A percentile compares a stretch with the other conserved stretches of the same genome.
These are phyloP conservation scores for Ceriops decandra DNA, from an alignment of 345 rosid species.

Conservation along the genomic window DNA sequence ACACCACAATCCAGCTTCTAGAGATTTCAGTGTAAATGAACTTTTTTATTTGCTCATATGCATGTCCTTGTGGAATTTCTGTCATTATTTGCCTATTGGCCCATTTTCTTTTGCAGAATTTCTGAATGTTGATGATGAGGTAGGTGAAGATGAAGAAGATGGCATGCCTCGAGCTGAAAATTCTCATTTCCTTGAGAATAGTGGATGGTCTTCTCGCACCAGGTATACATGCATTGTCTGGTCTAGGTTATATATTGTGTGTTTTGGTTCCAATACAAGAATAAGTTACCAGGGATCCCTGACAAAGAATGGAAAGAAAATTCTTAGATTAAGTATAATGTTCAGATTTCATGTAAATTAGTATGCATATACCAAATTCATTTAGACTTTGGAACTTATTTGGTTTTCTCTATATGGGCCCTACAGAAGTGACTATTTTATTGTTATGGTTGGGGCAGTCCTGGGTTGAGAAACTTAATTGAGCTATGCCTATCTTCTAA, in stretches of 20 bases:
- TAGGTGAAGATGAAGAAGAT: slow-evolving; percentile 60
- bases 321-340: background rate
- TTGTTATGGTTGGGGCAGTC: too few species aligned
- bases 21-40: background rate
- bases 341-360: too few species aligned
- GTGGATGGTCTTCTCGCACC: slow-evolving; percentile 98
- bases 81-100: background rate
- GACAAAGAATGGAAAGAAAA: background rate
- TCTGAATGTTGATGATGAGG: slow-evolving; percentile 80
- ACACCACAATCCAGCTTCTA: background rate
- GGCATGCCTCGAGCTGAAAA: slow-evolving; percentile 52
- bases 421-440: too few species aligned
- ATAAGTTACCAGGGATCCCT: background rate
- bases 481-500: too few species aligned
- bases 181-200: slow-evolving; percentile 66
- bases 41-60: background rate
- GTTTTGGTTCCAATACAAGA: background rate
- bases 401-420: too few species aligned
- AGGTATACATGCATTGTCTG: slow-evolving; percentile 42
- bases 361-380: too few species aligned
- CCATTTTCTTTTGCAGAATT: slow-evolving; percentile 47
- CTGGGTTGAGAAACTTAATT: too few species aligned
- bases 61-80: background rate
- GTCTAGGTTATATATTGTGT: background rate
- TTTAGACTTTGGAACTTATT: too few species aligned